Evolutionary conservation across 768 basidiomycete species (phyloP).

Genomic region (Pulveroboletus ravenelii): DNA sequence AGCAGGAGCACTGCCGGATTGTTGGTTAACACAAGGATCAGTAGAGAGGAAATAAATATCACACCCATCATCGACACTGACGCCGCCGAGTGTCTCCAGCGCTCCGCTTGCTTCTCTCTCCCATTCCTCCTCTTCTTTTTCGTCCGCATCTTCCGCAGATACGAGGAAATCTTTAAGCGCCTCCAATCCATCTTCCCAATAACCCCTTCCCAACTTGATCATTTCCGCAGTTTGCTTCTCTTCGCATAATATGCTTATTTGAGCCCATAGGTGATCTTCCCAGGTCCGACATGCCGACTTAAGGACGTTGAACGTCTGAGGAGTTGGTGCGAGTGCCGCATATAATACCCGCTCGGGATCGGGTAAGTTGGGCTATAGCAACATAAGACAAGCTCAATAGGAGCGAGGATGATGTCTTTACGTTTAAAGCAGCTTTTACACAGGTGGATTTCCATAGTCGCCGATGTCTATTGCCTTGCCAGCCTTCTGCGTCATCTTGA

Average conservation of each 20-base stretch:
- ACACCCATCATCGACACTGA: slow-evolving; percentile 63
- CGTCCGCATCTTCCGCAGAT: slow-evolving; percentile 26
- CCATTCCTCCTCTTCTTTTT: slow-evolving; percentile 53
- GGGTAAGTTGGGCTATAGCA: slow-evolving; percentile 48
- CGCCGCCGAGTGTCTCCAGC: slow-evolving; percentile 53
- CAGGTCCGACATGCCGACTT: slow-evolving; percentile 79
- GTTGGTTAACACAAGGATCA: slow-evolving; percentile 3
- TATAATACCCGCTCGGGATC: slow-evolving; percentile 81
- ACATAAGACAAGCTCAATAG: slow-evolving; percentile 4
- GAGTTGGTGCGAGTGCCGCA: slow-evolving; percentile 76
- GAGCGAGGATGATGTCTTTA: slow-evolving; percentile 22
- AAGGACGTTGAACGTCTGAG: slow-evolving; percentile 58
- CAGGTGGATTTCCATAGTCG: slow-evolving; percentile 88
- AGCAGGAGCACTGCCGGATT: slow-evolving; percentile 45
- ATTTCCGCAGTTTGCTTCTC: slow-evolving; percentile 73
- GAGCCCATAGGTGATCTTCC: slow-evolving; percentile 96
- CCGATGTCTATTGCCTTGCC: slow-evolving; percentile 73
- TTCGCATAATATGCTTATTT: slow-evolving; percentile 75
- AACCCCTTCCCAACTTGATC: slow-evolving; percentile 58
- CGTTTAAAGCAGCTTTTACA: slow-evolving; percentile 71
- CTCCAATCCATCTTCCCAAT: slow-evolving; percentile 69
- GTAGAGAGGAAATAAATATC: slow-evolving; percentile 10
- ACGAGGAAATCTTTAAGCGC: slow-evolving; percentile 39
- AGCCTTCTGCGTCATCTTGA: slow-evolving; percentile 41
- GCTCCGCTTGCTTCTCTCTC: slow-evolving; percentile 56